Evolutionary conservation across 331 rosid genomes (phyloP), one percentile per base, ranked within the genome.

Genomic region (Quercus phellos): DNA sequence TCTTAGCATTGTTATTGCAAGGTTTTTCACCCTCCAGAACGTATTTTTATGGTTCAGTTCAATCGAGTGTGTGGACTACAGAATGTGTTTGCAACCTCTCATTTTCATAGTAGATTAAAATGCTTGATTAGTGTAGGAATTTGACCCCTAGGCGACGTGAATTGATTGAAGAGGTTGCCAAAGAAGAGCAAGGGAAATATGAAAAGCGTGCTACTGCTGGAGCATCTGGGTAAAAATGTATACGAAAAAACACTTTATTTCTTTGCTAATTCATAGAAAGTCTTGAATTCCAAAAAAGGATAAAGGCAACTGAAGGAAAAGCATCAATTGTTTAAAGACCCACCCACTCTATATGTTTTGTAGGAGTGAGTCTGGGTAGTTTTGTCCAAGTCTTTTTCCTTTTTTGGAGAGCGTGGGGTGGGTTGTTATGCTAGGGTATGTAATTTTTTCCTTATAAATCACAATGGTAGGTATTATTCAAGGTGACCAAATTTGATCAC

Each of bases 301-400:
- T 35, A 35, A 0, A 35, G 42, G 42, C 42, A 35, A 35, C 2
- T 0, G 42, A 35, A 35, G 2, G 8, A 35, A 35, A 35, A 6
- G 42, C 42, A 35, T 35, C 9, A 35, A 35, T 35, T 6, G 42
- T 35, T 35, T 35, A 6, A 35, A 35, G 42, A 35, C 42, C 42
- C 42, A 35, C 42, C 42, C 42, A 35, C 10, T 35, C 9, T 1
- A 6, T 35, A 85, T 84, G 84, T 88, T 89, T 89, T 91, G 92
- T 83, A 85, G 91, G 84, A 79, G 82, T 78, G 60, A 26, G 82
- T 72, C 66, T 84, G 68, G 79, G 70, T 72, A 55, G 35, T 71
- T 21, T 75, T 9, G 4, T 43, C 51, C 14, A 59, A 58, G 35
- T 35, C 73, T 43, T 6, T 35, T 35, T 35, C 42, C 6, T 1